These are phyloP conservation scores for Hypomontagnella monticulosa DNA, from an alignment of 495 filamentous ascomycete species.

Conservation along the genomic window DNA sequence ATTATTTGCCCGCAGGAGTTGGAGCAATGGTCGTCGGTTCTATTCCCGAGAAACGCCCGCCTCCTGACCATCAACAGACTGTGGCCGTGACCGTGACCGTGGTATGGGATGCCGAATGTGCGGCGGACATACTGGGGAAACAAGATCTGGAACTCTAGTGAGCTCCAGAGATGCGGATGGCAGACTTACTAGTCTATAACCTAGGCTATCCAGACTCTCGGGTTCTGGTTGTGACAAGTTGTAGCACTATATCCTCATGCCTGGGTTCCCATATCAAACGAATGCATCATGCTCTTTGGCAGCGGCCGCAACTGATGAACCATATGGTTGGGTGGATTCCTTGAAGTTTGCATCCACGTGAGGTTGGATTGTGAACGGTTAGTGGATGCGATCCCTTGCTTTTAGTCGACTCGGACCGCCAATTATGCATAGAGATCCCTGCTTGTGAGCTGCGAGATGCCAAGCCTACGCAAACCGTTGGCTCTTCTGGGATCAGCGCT, in stretches of 20 bases:
- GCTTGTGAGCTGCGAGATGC: slow-evolving; percentile 28
- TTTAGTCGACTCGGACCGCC: slow-evolving; percentile 14
- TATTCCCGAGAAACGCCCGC: slow-evolving; percentile 23
- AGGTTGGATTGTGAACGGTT: slow-evolving; percentile 6
- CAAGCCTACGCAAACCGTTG: slow-evolving; percentile 28
- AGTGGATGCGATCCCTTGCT: slow-evolving; percentile 26
- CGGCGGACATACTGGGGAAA: not conserved
- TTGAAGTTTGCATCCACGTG: slow-evolving; percentile 27
- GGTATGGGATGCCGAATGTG: slow-evolving; percentile 3
- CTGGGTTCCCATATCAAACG: slow-evolving; percentile 18
- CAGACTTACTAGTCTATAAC: slow-evolving; percentile 12
- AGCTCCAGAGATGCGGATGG: slow-evolving; percentile 20
- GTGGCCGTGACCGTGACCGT: not conserved
- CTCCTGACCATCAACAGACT: slow-evolving; percentile 1
- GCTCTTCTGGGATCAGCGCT: slow-evolving; percentile 30
- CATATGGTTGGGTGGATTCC: slow-evolving; percentile 24
- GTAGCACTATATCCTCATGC: slow-evolving; percentile 17
- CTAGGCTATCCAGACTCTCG: slow-evolving; percentile 34
- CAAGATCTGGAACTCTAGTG: not conserved
- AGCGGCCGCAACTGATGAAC: slow-evolving; percentile 22
- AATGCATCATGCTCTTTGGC: slow-evolving; percentile 21
- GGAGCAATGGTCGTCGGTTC: not conserved
- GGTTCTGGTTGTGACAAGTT: slow-evolving; percentile 18
- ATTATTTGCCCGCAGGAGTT: slow-evolving; percentile 22
- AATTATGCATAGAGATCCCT: slow-evolving; percentile 37